phyloP scores from a whole-genome alignment of 768 basidiomycete genomes.

The Boletales sp. region DNA sequence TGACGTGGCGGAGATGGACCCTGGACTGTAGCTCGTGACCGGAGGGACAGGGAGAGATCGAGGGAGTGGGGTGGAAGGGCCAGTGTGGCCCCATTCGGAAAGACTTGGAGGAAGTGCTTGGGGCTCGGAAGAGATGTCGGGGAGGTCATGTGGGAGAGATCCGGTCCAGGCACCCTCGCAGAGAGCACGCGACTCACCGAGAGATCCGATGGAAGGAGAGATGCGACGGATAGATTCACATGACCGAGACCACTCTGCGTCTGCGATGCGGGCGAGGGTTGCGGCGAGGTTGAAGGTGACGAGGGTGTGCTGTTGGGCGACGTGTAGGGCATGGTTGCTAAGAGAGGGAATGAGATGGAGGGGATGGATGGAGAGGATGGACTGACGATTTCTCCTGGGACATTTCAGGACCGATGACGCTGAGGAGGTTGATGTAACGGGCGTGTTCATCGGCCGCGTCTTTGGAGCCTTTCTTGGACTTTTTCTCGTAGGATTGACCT shows the following conservation, averaged over 20 bases:
- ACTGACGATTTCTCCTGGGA: slow-evolving; percentile 78
- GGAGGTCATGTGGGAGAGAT: slow-evolving; percentile 30
- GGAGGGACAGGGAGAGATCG: slow-evolving; percentile 23
- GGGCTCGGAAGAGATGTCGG: slow-evolving; percentile 12
- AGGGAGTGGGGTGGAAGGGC: slow-evolving; percentile 12
- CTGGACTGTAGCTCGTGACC: slow-evolving; percentile 6
- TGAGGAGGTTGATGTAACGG: slow-evolving; percentile 72
- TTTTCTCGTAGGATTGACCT: slow-evolving; percentile 79
- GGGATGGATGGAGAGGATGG: neutral
- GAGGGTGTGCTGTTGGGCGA: slow-evolving; percentile 58
- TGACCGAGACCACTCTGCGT: slow-evolving; percentile 70
- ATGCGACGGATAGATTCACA: slow-evolving; percentile 71
- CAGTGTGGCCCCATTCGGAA: slow-evolving; percentile 31
- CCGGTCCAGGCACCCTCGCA: slow-evolving; percentile 78
- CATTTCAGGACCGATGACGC: slow-evolving; percentile 69
- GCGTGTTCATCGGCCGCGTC: slow-evolving; percentile 74
- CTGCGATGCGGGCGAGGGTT: slow-evolving; percentile 65
- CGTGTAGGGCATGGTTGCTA: slow-evolving; percentile 63
- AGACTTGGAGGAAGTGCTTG: slow-evolving; percentile 4
- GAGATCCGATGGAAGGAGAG: slow-evolving; percentile 62
- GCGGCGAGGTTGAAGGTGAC: slow-evolving; percentile 63
- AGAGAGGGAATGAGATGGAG: neutral
- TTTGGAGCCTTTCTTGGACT: slow-evolving; percentile 65
- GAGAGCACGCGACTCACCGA: slow-evolving; percentile 68
- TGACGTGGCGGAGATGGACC: slow-evolving; percentile 5